Evolutionary conservation across 2,329 filamentous ascomycete genomes (phyloP).

Genomic region (Talaromyces sp.): DNA sequence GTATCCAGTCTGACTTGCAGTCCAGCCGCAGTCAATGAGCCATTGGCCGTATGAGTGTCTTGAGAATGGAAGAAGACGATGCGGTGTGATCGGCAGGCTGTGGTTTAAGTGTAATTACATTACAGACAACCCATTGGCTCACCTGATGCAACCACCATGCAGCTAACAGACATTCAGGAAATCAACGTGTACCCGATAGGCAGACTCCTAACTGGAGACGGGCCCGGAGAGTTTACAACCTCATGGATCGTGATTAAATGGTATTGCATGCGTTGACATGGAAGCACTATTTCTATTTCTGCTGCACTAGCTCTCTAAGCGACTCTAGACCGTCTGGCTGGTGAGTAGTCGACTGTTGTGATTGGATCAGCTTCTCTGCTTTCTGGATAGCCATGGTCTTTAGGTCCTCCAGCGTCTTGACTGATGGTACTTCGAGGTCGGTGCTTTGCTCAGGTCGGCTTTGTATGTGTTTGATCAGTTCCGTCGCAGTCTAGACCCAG

Average conservation of each 20-base stretch:
- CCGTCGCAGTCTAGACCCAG: conserved; percentile 20
- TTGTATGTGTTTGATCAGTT: conserved; percentile 24
- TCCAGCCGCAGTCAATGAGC: too few relatives aligned
- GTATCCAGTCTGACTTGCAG: not conserved
- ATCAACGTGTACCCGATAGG: conserved; percentile 1
- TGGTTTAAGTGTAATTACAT: not conserved
- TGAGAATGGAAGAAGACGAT: not conserved
- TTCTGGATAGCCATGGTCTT: conserved; percentile 36
- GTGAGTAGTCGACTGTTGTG: conserved; percentile 11
- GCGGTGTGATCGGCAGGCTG: not conserved
- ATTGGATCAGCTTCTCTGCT: conserved; percentile 36
- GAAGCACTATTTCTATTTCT: conserved; percentile 12
- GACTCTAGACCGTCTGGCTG: conserved; percentile 40
- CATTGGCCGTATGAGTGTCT: too few relatives aligned
- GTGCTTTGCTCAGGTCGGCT: conserved; percentile 15
- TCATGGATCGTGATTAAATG: not conserved
- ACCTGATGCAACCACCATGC: conserved; percentile 1
- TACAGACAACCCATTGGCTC: conserved; percentile 1
- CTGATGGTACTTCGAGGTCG: conserved; percentile 20
- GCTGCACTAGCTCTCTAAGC: conserved; percentile 40
- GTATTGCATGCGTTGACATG: conserved; percentile 1
- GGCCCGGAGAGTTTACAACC: not conserved
- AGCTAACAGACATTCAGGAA: not conserved
- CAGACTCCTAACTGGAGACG: conserved; percentile 1
- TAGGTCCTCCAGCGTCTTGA: conserved; percentile 30